These are phyloP conservation scores for Aspergillus amoenus DNA, from an alignment of 2,329 filamentous ascomycete species.

Conservation along the genomic window DNA sequence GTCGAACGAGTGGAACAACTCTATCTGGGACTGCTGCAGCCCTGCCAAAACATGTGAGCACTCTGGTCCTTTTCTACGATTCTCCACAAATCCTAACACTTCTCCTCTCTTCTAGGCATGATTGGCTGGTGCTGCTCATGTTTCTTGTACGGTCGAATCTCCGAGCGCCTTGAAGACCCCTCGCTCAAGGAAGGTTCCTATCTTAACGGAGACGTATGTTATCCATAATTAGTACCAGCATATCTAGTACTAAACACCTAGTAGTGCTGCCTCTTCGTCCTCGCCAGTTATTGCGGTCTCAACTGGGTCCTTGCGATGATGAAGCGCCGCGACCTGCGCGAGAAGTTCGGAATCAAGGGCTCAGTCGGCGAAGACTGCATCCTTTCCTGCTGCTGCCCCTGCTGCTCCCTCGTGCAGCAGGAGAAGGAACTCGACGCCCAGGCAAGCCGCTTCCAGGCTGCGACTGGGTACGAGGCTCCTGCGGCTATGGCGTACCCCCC, in stretches of 20 bases:
- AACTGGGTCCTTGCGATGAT: slow-evolving; percentile 49
- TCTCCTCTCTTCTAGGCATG: slow-evolving; percentile 21
- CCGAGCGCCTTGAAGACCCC: slow-evolving; percentile 32
- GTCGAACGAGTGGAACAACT: slow-evolving; percentile 29
- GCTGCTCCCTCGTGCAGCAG: slow-evolving; percentile 59
- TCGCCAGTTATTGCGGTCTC: slow-evolving; percentile 30
- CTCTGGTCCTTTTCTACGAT: background rate
- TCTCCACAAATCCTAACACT: background rate
- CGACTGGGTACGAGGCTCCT: slow-evolving; percentile 25
- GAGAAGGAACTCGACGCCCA: slow-evolving; percentile 51
- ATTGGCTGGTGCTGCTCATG: slow-evolving; percentile 30
- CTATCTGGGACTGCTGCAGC: slow-evolving; percentile 34
- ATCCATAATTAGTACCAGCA: background rate
- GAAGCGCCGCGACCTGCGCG: slow-evolving; percentile 55
- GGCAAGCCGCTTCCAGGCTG: slow-evolving; percentile 10
- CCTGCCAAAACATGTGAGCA: slow-evolving; percentile 31
- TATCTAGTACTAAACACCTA: background rate
- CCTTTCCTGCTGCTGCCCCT: slow-evolving; percentile 55
- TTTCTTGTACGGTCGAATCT: slow-evolving; percentile 32
- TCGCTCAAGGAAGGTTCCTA: slow-evolving; percentile 25
- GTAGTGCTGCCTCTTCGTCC: slow-evolving; percentile 35
- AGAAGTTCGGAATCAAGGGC: slow-evolving; percentile 55
- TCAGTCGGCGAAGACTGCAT: slow-evolving; percentile 52
- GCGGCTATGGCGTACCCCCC: slow-evolving; percentile 21
- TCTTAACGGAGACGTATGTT: slow-evolving; percentile 29